Evolutionary conservation across 129 eudicot species (phyloP).

Genomic region (Logfia minima): DNA sequence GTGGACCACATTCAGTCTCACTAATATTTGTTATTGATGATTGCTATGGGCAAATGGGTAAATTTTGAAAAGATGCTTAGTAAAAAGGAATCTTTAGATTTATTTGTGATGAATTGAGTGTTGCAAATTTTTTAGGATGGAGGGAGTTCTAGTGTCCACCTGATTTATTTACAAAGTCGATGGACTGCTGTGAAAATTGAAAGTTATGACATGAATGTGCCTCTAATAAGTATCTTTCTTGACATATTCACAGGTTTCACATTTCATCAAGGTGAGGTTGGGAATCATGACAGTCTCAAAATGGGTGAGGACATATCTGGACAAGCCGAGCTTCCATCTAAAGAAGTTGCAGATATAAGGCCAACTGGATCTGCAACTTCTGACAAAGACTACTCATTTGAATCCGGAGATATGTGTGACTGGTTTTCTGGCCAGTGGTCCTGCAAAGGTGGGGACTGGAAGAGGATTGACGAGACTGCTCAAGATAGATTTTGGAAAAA

Average conservation of each 20-base stretch:
- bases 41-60: slow-evolving; percentile 4
- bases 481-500: slow-evolving; percentile 56
- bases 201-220: background rate
- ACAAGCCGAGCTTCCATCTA: slow-evolving; percentile 33
- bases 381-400: slow-evolving; percentile 48
- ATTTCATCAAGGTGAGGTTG: slow-evolving; percentile 33
- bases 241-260: slow-evolving; percentile 46
- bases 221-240: slow-evolving; percentile 9
- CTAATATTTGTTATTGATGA: slow-evolving; percentile 2
- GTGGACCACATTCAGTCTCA: slow-evolving; percentile 1
- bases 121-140: slow-evolving; percentile 6
- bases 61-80: background rate
- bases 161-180: background rate
- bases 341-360: slow-evolving; percentile 49
- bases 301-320: slow-evolving; percentile 21
- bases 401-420: slow-evolving; percentile 40
- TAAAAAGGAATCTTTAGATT: background rate
- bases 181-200: background rate
- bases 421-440: slow-evolving; percentile 74
- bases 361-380: slow-evolving; percentile 32
- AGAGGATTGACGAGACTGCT: slow-evolving; percentile 63
- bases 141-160: background rate
- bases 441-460: slow-evolving; percentile 98
- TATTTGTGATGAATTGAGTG: background rate
- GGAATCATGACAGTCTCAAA: slow-evolving; percentile 39